Percentiles rank a stretch among this genome's conserved stretches.
phyloP scores from a whole-genome alignment of 2,329 filamentous ascomycete genomes.

The Colletotrichum sp. region DNA sequence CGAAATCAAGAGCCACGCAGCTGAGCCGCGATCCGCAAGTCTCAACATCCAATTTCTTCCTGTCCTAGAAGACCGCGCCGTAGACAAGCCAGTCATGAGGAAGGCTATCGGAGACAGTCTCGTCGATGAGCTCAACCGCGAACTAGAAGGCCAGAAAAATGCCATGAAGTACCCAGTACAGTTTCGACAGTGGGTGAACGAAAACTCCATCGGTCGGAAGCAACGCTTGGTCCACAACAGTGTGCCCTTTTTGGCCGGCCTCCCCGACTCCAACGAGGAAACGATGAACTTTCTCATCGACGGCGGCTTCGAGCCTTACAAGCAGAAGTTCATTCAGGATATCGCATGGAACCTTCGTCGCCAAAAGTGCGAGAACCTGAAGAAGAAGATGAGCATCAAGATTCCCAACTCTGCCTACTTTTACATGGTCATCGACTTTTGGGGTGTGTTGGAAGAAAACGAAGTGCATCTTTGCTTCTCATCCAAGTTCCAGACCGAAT shows the following conservation, averaged over 20 bases:
- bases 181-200: conserved; percentile 60
- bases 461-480: conserved; percentile 76
- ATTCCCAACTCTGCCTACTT: conserved; percentile 66
- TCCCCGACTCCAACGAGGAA: conserved; percentile 58
- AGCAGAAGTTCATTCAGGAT: conserved; percentile 53
- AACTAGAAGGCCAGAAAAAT: conserved; percentile 56
- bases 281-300: conserved; percentile 59
- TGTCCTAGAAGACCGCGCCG: conserved; percentile 67
- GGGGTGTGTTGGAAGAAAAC: conserved; percentile 61
- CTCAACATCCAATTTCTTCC: conserved; percentile 74
- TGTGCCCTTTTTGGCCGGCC: conserved; percentile 51
- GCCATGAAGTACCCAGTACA: conserved; percentile 54
- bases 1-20: conserved; percentile 61
- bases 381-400: conserved; percentile 63
- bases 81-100: conserved; percentile 48
- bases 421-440: conserved; percentile 74
- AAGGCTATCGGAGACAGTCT: conserved; percentile 55
- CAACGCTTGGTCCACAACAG: conserved; percentile 44
- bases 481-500: conserved; percentile 62
- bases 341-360: conserved; percentile 52
- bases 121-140: conserved; percentile 49
- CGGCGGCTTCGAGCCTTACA: conserved; percentile 61
- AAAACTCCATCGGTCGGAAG: conserved; percentile 37
- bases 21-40: conserved; percentile 52
- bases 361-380: conserved; percentile 57